Evolutionary conservation across 2,329 filamentous ascomycete species (phyloP).

Genomic region (Teratosphaeria pseudoeucalypti): DNA sequence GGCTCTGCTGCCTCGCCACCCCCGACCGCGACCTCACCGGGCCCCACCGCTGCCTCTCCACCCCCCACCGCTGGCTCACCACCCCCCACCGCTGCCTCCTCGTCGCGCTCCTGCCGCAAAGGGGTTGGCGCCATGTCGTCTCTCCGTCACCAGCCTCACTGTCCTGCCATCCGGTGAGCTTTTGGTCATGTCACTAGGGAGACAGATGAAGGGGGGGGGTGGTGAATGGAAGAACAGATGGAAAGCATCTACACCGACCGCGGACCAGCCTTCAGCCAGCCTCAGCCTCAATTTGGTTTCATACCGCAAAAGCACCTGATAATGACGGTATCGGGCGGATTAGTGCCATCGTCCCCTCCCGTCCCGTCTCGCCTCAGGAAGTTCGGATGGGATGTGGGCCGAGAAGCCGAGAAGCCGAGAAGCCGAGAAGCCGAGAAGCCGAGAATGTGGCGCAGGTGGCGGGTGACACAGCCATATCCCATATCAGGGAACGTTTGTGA

Average conservation of each 20-base stretch:
- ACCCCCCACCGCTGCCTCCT: neutral
- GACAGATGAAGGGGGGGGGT: neutral
- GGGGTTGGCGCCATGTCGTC: neutral
- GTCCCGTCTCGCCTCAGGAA: neutral
- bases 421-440: neutral
- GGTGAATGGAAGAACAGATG: too few relatives aligned
- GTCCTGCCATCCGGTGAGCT: neutral
- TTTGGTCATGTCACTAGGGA: neutral
- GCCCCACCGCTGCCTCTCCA: too few relatives aligned
- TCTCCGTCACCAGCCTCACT: neutral
- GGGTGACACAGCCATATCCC: too few relatives aligned
- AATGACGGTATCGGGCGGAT: neutral
- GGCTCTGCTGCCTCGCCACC: neutral
- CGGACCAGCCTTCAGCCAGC: neutral
- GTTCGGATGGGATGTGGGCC: neutral
- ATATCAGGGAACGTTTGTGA: too few relatives aligned
- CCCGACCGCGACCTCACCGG: conserved; percentile 1
- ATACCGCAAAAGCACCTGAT: neutral
- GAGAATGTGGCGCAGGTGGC: too few relatives aligned
- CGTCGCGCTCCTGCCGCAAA: conserved; percentile 1
- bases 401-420: neutral
- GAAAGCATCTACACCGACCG: neutral
- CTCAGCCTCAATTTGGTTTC: neutral
- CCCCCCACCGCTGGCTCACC: too few relatives aligned
- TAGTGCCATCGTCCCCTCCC: too few relatives aligned